Conservation (phyloP, 2,329 filamentous ascomycete genomes). For the Macrophomina phaseolina region DNA sequence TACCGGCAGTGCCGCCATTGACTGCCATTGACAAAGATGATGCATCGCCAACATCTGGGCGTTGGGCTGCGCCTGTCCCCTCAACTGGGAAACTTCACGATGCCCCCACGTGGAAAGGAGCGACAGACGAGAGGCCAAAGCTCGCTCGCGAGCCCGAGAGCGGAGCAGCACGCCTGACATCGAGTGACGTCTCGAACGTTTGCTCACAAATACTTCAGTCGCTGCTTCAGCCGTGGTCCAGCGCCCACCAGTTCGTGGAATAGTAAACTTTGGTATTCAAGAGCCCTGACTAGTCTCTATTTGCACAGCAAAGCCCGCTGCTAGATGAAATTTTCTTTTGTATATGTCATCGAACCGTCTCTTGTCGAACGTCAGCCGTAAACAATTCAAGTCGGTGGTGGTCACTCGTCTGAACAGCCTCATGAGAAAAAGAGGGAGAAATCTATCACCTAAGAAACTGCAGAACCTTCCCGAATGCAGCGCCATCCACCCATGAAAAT, state of each 20-base stretch:
- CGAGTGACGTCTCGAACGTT: constrained; percentile 13
- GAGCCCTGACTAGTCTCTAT: background rate
- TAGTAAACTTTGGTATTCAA: background rate
- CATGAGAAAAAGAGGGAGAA: constrained; percentile 16
- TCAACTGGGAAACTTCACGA: background rate
- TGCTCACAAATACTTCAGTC: constrained; percentile 19
- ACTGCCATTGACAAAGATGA: background rate
- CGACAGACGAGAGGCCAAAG: constrained; percentile 6
- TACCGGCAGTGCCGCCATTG: background rate
- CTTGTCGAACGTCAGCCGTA: constrained; percentile 15
- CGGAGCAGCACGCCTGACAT: constrained; percentile 24
- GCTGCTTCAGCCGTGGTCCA: background rate
- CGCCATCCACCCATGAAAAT: constrained; percentile 27
- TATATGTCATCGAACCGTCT: background rate
- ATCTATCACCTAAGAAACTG: constrained; percentile 27
- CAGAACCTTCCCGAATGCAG: constrained; percentile 28
- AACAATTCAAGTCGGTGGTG: background rate
- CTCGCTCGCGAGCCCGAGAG: constrained; percentile 15
- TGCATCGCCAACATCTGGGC: background rate
- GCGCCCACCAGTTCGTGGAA: background rate
- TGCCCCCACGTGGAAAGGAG: background rate
- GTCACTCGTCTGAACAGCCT: constrained; percentile 21
- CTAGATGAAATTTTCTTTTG: constrained; percentile 13
- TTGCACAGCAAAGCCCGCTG: background rate
- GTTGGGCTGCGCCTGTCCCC: background rate